Conservation (phyloP, 2,329 filamentous ascomycete genomes). For the Stachybotrys chartarum region DNA sequence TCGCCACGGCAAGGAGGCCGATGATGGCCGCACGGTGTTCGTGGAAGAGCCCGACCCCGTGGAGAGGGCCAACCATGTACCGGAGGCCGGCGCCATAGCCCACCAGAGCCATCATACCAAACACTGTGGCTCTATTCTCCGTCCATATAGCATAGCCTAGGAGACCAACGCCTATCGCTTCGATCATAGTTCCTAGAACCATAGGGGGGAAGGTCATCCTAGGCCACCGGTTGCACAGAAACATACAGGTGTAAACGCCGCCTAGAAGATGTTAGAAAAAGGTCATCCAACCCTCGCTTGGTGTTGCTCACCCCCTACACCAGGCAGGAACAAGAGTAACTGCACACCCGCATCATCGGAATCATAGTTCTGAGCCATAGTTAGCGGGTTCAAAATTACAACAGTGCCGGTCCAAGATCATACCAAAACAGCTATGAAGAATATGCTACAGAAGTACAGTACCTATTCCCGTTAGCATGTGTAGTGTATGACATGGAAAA, state of each 20-base stretch:
- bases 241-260: slow-evolving; percentile 51
- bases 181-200: slow-evolving; percentile 46
- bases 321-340: slow-evolving; percentile 58
- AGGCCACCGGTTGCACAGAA: slow-evolving; percentile 53
- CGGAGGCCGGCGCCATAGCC: slow-evolving; percentile 57
- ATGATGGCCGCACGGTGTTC: slow-evolving; percentile 50
- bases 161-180: slow-evolving; percentile 50
- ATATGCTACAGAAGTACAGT: slow-evolving; percentile 63
- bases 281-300: neutral
- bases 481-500: neutral
- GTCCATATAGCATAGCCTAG: slow-evolving; percentile 49
- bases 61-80: slow-evolving; percentile 58
- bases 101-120: slow-evolving; percentile 59
- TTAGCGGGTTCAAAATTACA: neutral
- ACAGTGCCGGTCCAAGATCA: neutral
- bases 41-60: slow-evolving; percentile 56
- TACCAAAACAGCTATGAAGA: slow-evolving; percentile 53
- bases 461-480: slow-evolving; percentile 35
- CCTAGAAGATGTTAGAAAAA: slow-evolving; percentile 12
- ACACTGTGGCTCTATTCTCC: slow-evolving; percentile 43
- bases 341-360: slow-evolving; percentile 46
- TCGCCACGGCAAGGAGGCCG: slow-evolving; percentile 50
- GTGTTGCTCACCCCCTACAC: slow-evolving; percentile 42
- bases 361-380: slow-evolving; percentile 31
- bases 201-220: slow-evolving; percentile 55